Evolutionary conservation across 805 yeast genomes (phyloP).

Genomic region (Kodamaea restingae): DNA sequence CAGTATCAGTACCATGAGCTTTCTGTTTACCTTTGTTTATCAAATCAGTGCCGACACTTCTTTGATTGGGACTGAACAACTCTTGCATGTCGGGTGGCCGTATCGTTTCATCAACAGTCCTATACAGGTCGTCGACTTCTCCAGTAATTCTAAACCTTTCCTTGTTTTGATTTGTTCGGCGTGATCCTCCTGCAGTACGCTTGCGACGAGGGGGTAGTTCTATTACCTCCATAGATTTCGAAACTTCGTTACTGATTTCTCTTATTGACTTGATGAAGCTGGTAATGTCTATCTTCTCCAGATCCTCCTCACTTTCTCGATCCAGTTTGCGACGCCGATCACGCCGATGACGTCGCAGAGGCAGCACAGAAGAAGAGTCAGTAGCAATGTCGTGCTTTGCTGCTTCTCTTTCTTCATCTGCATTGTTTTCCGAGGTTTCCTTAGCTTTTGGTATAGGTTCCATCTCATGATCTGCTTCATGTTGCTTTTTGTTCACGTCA

Average conservation of each 20-base stretch:
- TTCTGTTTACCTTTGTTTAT: neutral
- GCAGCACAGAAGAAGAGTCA: neutral
- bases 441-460: neutral
- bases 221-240: slow-evolving; percentile 9
- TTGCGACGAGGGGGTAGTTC: slow-evolving; percentile 5
- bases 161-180: neutral
- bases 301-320: slow-evolving; percentile 5
- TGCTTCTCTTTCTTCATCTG: neutral
- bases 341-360: slow-evolving; percentile 4
- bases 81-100: too few species aligned
- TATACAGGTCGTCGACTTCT: neutral
- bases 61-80: too few species aligned
- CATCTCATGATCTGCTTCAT: neutral
- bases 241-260: slow-evolving; percentile 15
- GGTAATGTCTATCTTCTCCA: slow-evolving; percentile 7
- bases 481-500: neutral
- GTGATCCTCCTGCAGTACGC: slow-evolving; percentile 6
- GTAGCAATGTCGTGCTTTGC: neutral
- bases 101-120: neutral
- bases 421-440: too few species aligned
- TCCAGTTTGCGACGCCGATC: slow-evolving; percentile 8
- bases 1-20: neutral
- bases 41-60: too few species aligned
- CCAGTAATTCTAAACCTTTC: slow-evolving; percentile 1
- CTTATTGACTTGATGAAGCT: slow-evolving; percentile 18